Evolutionary conservation across 2,329 filamentous ascomycete genomes (phyloP).

Genomic region (Claviceps sp.): DNA sequence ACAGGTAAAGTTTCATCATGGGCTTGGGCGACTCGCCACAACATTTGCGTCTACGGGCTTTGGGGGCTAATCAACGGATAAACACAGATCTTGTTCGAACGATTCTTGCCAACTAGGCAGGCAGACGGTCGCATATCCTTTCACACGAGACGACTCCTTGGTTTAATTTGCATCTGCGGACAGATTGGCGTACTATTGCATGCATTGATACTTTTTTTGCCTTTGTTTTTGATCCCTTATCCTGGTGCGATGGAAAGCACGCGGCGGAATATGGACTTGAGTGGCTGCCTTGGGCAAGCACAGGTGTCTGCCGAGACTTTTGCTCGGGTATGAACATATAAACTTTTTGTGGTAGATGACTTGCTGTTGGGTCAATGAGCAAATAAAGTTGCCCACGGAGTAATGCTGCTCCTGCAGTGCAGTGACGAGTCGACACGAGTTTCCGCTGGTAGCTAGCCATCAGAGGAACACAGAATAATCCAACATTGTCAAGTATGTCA

Average conservation of each 20-base stretch:
- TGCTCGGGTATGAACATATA: conserved; percentile 5
- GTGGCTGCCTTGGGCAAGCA: not conserved
- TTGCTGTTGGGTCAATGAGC: not conserved
- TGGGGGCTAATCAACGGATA: conserved; percentile 3
- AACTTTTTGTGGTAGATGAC: not conserved
- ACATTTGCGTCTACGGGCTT: not conserved
- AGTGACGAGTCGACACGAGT: not conserved
- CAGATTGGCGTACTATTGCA: conserved; percentile 5
- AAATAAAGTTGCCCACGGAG: not conserved
- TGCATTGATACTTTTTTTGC: conserved; percentile 9
- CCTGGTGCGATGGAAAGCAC: not conserved
- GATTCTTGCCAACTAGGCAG: conserved; percentile 64
- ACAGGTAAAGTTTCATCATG: conserved; percentile 47
- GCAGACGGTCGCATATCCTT: not conserved
- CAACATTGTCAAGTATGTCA: too few species aligned
- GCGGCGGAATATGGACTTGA: not conserved
- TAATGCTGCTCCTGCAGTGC: not conserved
- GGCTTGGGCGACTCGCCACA: not conserved
- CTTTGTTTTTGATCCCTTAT: not conserved
- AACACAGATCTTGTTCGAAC: conserved; percentile 67
- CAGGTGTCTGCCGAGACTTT: not conserved
- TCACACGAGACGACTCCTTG: conserved; percentile 7
- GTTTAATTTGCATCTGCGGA: conserved; percentile 2
- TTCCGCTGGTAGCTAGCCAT: too few species aligned
- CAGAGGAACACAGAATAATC: too few species aligned